Evolutionary conservation across 495 filamentous ascomycete species (phyloP).

Genomic region (Bacidia gigantensis): DNA sequence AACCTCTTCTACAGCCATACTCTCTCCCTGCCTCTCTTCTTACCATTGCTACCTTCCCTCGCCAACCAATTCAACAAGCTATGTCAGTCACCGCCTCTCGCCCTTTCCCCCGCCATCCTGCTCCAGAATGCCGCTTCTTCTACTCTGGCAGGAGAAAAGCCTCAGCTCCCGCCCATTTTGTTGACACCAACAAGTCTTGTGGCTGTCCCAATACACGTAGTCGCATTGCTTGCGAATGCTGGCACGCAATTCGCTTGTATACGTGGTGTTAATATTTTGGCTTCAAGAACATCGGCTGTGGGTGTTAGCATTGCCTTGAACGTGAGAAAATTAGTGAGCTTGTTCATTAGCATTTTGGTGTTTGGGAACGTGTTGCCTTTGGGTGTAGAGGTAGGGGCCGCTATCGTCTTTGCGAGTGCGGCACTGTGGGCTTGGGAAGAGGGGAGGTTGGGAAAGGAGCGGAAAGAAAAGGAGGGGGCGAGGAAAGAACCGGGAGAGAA

Average conservation of each 20-base stretch:
- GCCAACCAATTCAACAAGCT: constrained; percentile 16
- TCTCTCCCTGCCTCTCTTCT: constrained; percentile 57
- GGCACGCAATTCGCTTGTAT: constrained; percentile 91
- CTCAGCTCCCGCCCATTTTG: constrained; percentile 13
- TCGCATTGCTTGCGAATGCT: constrained; percentile 65
- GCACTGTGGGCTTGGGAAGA: constrained; percentile 77
- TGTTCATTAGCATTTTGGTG: constrained; percentile 78
- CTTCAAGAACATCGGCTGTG: constrained; percentile 71
- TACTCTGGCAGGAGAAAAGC: background rate
- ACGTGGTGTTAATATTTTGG: constrained; percentile 82
- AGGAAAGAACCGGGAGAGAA: constrained; percentile 29
- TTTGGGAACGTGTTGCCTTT: constrained; percentile 72
- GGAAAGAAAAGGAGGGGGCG: constrained; percentile 30
- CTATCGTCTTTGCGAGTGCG: constrained; percentile 75
- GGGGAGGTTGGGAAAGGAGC: constrained; percentile 20
- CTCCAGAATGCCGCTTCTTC: background rate
- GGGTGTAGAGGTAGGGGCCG: constrained; percentile 66
- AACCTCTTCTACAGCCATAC: constrained; percentile 89
- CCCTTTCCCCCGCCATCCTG: constrained; percentile 29
- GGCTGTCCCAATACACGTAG: constrained; percentile 53
- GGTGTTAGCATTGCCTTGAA: constrained; percentile 95
- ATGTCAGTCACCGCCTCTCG: constrained; percentile 14
- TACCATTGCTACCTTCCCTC: constrained; percentile 34
- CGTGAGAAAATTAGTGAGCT: constrained; percentile 83
- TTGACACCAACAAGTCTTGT: constrained; percentile 34